Evolutionary conservation across 257 asterid genomes (phyloP).

Genomic region (Nicotiana otophora): DNA sequence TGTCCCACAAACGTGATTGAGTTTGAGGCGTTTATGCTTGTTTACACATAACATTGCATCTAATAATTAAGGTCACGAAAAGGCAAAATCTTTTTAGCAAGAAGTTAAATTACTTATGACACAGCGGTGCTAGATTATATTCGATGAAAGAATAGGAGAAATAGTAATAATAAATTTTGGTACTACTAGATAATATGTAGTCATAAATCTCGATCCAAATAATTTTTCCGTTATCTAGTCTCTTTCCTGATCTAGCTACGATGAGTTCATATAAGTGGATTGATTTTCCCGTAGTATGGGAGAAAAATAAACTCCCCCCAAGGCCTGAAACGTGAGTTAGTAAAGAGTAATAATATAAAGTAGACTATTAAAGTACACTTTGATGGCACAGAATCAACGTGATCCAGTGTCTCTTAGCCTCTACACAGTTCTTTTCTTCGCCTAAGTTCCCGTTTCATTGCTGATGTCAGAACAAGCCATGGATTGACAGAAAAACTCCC

Average conservation of each 20-base stretch:
- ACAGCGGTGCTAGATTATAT: not conserved
- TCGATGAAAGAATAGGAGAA: too few species aligned
- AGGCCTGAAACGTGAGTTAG: not conserved
- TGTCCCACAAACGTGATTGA: constrained; percentile 10
- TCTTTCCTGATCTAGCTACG: not conserved
- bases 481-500: not conserved
- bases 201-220: not conserved
- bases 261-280: not conserved
- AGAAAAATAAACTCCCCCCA: too few species aligned
- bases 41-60: not conserved
- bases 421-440: not conserved
- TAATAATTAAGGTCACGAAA: too few species aligned
- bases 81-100: too few species aligned
- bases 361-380: not conserved
- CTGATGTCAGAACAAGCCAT: not conserved
- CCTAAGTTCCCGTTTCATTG: not conserved
- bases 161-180: too few species aligned
- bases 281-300: not conserved
- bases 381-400: not conserved
- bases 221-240: not conserved
- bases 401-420: not conserved
- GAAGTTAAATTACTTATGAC: too few species aligned
- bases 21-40: not conserved
- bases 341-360: not conserved
- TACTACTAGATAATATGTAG: not conserved